Evolutionary conservation across 441 rosid species (phyloP).

Genomic region (Populus hybrid): DNA sequence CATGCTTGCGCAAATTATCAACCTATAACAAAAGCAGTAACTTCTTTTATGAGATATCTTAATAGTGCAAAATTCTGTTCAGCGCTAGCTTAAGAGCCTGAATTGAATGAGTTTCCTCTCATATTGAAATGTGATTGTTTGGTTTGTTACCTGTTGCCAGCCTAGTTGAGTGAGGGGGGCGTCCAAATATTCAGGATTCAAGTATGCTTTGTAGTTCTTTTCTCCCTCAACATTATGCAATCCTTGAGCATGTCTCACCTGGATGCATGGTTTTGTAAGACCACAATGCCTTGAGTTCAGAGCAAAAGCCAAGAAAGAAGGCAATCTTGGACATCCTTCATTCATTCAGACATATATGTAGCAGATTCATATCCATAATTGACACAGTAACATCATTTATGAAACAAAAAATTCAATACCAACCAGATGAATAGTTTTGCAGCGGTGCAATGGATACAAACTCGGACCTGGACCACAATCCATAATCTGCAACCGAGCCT

Average conservation of each 20-base stretch:
- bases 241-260: slow-evolving; percentile 99
- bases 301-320: slow-evolving; percentile 49
- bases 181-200: slow-evolving; percentile 86
- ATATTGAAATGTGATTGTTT: not conserved
- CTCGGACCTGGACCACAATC: slow-evolving; percentile 57
- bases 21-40: slow-evolving; percentile 47
- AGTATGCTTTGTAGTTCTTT: slow-evolving; percentile 76
- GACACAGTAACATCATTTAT: slow-evolving; percentile 12
- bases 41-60: slow-evolving; percentile 1
- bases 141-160: slow-evolving; percentile 70
- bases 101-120: not conserved
- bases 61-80: not conserved
- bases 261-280: slow-evolving; percentile 51
- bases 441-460: slow-evolving; percentile 88
- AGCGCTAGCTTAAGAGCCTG: not conserved
- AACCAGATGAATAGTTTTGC: slow-evolving; percentile 92
- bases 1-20: slow-evolving; percentile 82
- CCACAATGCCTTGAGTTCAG: slow-evolving; percentile 38
- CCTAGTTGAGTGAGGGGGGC: slow-evolving; percentile 88
- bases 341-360: slow-evolving; percentile 37
- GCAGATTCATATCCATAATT: slow-evolving; percentile 40
- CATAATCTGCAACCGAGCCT: slow-evolving; percentile 59
- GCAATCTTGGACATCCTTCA: slow-evolving; percentile 41
- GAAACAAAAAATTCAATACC: slow-evolving; percentile 38
- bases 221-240: slow-evolving; percentile 96